Conservation (phyloP, 306 rosid genomes). For the Castanopsis chinensis region DNA sequence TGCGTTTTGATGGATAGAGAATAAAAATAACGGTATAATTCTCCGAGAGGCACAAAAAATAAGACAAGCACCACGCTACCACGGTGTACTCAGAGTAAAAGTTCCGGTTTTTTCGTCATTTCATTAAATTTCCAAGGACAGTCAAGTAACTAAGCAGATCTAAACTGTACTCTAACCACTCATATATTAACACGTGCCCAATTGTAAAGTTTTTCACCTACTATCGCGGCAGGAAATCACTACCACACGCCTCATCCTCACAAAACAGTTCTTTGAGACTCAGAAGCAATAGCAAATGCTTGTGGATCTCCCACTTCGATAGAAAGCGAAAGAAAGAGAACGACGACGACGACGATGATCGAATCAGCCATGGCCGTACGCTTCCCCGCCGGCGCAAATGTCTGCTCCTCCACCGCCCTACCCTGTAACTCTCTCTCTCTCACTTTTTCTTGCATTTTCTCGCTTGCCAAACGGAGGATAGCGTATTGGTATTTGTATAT, state of each 20-base stretch:
- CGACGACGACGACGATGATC: constrained; percentile 43
- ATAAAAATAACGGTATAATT: no score
- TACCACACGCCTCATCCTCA: constrained; percentile 40
- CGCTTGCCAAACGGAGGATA: neutral
- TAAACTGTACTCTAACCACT: neutral
- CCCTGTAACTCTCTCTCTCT: constrained; percentile 36
- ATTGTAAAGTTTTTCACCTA: neutral
- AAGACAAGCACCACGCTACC: no score
- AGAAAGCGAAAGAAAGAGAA: neutral
- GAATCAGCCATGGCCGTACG: constrained; percentile 75
- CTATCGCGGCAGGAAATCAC: neutral
- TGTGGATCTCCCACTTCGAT: constrained; percentile 19
- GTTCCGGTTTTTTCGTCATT: neutral
- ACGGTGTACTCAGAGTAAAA: no score
- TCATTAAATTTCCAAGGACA: neutral
- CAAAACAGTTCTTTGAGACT: neutral
- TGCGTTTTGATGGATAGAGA: no score
- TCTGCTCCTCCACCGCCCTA: constrained; percentile 42
- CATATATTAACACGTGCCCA: neutral
- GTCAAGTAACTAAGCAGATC: neutral
- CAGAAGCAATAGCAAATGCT: neutral
- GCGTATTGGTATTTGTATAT: neutral
- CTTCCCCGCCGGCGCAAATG: constrained; percentile 47
- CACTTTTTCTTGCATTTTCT: constrained; percentile 4
- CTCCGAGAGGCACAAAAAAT: no score